phyloP scores from a whole-genome alignment of 495 filamentous ascomycete species.

The Penicillium chermesinum region DNA sequence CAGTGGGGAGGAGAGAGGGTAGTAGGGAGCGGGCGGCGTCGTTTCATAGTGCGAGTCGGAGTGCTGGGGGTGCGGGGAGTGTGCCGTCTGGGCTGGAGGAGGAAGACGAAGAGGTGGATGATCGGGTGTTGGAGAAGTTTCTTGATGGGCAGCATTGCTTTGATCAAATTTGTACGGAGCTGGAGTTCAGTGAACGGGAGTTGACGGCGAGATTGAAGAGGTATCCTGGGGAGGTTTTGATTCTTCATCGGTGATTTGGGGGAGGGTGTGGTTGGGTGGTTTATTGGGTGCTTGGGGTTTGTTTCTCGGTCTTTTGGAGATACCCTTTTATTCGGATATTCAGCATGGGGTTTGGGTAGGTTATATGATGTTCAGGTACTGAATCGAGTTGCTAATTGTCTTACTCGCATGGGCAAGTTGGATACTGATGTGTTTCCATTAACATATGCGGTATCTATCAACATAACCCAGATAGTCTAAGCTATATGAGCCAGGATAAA shows the following conservation, averaged over 20 bases:
- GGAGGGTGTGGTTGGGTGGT: no score
- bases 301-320: conserved; percentile 6
- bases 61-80: conserved; percentile 11
- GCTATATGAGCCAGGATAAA: no score
- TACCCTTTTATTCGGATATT: conserved; percentile 8
- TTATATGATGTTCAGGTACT: no score
- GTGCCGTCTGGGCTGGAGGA: conserved; percentile 20
- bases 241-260: conserved; percentile 54
- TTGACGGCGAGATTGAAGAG: conserved; percentile 47
- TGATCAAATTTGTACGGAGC: conserved; percentile 85
- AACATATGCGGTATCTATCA: no score
- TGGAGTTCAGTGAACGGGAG: conserved; percentile 54
- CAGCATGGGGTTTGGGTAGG: no score
- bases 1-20: conserved; percentile 15
- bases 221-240: conserved; percentile 46
- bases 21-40: conserved; percentile 23
- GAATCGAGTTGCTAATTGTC: no score
- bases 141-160: conserved; percentile 79
- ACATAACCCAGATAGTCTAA: no score
- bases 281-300: no score
- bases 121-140: conserved; percentile 54
- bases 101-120: conserved; percentile 36
- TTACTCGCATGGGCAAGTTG: no score
- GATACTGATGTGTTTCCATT: no score
- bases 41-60: conserved; percentile 28